Evolutionary conservation across 768 basidiomycete species (phyloP).

Genomic region (Suillus paluster): DNA sequence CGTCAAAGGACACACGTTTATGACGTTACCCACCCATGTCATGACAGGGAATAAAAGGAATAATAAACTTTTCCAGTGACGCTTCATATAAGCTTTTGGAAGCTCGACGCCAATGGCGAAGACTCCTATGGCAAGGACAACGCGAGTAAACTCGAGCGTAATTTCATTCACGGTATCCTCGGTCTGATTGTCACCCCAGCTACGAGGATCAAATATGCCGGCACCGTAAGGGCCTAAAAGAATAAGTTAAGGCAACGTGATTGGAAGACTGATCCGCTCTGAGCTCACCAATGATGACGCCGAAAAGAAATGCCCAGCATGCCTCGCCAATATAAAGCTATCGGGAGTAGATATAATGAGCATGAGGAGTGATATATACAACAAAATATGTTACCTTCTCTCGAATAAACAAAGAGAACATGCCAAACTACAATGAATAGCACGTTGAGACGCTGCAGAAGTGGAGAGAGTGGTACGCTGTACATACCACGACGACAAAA

Average conservation of each 20-base stretch:
- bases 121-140: conserved; percentile 94
- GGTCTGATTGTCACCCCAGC: conserved; percentile 61
- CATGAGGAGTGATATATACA: not conserved
- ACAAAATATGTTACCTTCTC: conserved; percentile 61
- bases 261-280: conserved; percentile 3
- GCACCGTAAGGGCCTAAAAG: conserved; percentile 78
- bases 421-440: conserved; percentile 71
- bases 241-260: conserved; percentile 12
- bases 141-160: conserved; percentile 87
- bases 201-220: conserved; percentile 79
- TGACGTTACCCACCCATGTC: conserved; percentile 68
- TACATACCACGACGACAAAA: conserved; percentile 75
- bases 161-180: conserved; percentile 66
- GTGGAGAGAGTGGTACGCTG: not conserved
- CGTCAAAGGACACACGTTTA: conserved; percentile 11
- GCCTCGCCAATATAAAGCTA: conserved; percentile 96
- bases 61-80: conserved; percentile 91
- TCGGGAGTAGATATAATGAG: conserved; percentile 12
- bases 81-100: conserved; percentile 91
- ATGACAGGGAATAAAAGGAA: conserved; percentile 84
- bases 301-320: conserved; percentile 92
- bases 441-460: not conserved
- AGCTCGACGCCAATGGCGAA: conserved; percentile 98
- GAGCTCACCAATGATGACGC: conserved; percentile 80
- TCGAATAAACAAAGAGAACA: conserved; percentile 92